Evolutionary conservation across 2,329 filamentous ascomycete genomes (phyloP), one percentile per base, ranked within the genome.

Genomic region (Stenocarpella maydis): DNA sequence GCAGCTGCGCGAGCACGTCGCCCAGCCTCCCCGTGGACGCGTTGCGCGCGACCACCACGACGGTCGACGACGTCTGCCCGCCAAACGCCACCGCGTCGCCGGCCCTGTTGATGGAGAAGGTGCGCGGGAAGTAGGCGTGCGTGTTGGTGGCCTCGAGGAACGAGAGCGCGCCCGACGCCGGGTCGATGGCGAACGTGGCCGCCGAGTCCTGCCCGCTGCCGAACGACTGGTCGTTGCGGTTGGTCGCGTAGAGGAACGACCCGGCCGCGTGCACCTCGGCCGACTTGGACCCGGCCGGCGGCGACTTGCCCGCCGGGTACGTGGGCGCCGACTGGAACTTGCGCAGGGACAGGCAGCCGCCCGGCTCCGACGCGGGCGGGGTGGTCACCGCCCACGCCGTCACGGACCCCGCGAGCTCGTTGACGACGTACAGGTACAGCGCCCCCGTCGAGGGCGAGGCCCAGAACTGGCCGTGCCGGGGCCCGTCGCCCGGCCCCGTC

Each of bases 71-170:
- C 2, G 84, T 84, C 79, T 92, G 89, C 28, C 91, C 85, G 0
- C 86, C 90, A 47, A 92, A 84, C 0, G 90, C 90, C 1, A 92
- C 83, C 70, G 90, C 73, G 53, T 84, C 82, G 0, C 90, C 90
- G 0, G 84, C 84, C 47, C 82, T 82, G 75, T 90, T 91, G 66
- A 91, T 80, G 26, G 82, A 82, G 75, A 92, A 90, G 1, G 89
- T 90, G 1, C 91, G 82, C 0, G 91, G 90, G 73, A 86, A 89
- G 68, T 80, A 84, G 0, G 90, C 87, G 71, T 87, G 86, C 1
- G 88, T 84, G 28, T 87, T 86, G 1, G 83, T 85, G 1, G 88
- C 79, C 69, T 88, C 84, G 1, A 85, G 75, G 73, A 88, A 88
- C 0, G 73, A 76, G 17, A 91, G 77, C 0, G 77, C 82, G 15